Base-by-base conservation (phyloP, 495 filamentous ascomycete genomes). In the Talaromyces nanjingensis region DNA sequence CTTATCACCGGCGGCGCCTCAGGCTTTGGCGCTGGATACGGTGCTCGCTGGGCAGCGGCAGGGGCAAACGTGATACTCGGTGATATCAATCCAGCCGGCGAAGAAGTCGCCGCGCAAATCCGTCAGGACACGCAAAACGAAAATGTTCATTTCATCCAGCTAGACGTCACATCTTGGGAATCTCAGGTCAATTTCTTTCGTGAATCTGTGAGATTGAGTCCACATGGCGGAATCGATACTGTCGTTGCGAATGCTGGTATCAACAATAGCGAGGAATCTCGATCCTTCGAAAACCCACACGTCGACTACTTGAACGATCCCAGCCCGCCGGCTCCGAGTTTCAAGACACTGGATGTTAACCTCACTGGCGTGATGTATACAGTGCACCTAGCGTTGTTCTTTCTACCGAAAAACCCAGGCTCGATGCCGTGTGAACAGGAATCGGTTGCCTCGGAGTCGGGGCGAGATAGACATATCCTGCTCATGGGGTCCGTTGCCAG, bases 221-320 rank as follows among this genome's bases (percentile, higher is more conserved):
- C 85, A 1, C 73, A 83, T 39, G 78, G 81, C 8, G 68, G 74
- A 1, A 77, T 91, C 63, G 83, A 90, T 70, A 78, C 79, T 29
- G 84, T 91, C 0, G 81, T 90, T 60, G 86, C 87, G 56, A 89
- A 87, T 68, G 89, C 89, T 4, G 89, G 88, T 31, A 83, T 90
- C 59, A 79, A 70, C 84, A 79, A 56, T 39, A 20, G 42, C 25
- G 18, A 56, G 22, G 62, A 63, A 39, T 31, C 42, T 16, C 18
- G 52, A 14, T 20, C 7, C 14, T 63, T 63, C 31, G 62, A 63
- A 24, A 56, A 63, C 18, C 45, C 49, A 18, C 18, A 49, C 22
- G 33, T 42, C 27, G 62, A 63, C 45, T 63, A 56, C 20, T 47
- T 56, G 45, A 63, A 63, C 31, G 62, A 63, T 27, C 62, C 62